These are phyloP conservation scores for Zelopaecilomyces penicillatus DNA, from an alignment of 2,329 filamentous ascomycete genomes.

Conservation along the genomic window DNA sequence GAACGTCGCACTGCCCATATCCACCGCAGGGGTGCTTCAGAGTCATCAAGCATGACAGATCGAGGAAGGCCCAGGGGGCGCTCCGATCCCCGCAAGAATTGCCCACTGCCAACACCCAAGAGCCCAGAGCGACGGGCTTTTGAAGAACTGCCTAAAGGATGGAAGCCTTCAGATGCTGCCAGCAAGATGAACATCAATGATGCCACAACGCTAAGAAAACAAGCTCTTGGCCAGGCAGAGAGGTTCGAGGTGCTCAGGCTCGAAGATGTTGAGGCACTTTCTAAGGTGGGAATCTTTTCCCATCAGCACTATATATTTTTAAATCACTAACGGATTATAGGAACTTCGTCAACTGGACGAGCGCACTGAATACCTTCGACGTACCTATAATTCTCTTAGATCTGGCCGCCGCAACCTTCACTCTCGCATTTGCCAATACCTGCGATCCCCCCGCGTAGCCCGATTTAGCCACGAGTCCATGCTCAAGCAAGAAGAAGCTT, in stretches of 20 bases:
- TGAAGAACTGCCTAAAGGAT: constrained; percentile 52
- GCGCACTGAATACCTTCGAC: constrained; percentile 68
- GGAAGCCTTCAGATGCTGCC: constrained; percentile 43
- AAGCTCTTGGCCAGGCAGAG: constrained; percentile 53
- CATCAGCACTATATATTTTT: background rate
- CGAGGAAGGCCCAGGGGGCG: constrained; percentile 52
- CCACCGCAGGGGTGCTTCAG: constrained; percentile 48
- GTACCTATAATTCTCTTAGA: constrained; percentile 66
- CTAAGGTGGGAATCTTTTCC: constrained; percentile 39
- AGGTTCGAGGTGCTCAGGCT: constrained; percentile 56
- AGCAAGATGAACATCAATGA: constrained; percentile 41
- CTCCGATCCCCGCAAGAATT: constrained; percentile 31
- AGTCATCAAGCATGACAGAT: constrained; percentile 52
- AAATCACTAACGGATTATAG: constrained; percentile 25
- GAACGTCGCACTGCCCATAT: constrained; percentile 14
- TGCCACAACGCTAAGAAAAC: constrained; percentile 43
- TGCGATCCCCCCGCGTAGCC: constrained; percentile 60
- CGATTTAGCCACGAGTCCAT: constrained; percentile 68
- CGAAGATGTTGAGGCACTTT: constrained; percentile 56
- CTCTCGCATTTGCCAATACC: constrained; percentile 66
- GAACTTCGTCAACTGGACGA: constrained; percentile 71
- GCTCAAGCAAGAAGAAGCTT: constrained; percentile 70
- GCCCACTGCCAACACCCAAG: constrained; percentile 28
- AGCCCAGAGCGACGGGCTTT: constrained; percentile 50
- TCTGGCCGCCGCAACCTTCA: constrained; percentile 71